Evolutionary conservation across 495 filamentous ascomycete species (phyloP).

Genomic region (Daldinia vernicosa): DNA sequence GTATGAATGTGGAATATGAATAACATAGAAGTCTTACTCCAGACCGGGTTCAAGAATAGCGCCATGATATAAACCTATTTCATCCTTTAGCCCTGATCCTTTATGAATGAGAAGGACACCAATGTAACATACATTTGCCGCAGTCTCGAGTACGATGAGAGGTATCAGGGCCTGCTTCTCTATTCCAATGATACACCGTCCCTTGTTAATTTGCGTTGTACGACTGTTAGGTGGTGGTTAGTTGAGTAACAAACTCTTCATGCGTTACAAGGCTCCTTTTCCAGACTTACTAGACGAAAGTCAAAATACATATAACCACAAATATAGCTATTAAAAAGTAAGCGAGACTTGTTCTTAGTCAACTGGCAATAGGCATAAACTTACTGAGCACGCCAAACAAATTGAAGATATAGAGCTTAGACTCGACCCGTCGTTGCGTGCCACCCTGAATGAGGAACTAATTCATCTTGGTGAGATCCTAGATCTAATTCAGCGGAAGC

Average conservation of each 20-base stretch:
- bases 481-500: not conserved
- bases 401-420: slow-evolving; percentile 62
- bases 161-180: slow-evolving; percentile 58
- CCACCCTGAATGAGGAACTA: slow-evolving; percentile 60
- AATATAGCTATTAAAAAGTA: slow-evolving; percentile 51
- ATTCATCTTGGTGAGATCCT: not conserved
- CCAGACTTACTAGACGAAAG: slow-evolving; percentile 59
- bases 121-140: slow-evolving; percentile 55
- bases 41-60: slow-evolving; percentile 59
- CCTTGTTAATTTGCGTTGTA: slow-evolving; percentile 55
- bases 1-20: not conserved
- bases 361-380: not conserved
- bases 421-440: slow-evolving; percentile 54
- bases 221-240: slow-evolving; percentile 49
- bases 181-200: slow-evolving; percentile 64
- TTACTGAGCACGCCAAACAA: slow-evolving; percentile 61
- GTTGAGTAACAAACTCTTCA: not conserved
- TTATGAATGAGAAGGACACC: not conserved
- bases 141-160: slow-evolving; percentile 59
- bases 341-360: slow-evolving; percentile 14
- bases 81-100: slow-evolving; percentile 11
- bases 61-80: slow-evolving; percentile 61
- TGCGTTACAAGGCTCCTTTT: not conserved
- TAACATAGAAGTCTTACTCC: slow-evolving; percentile 44
- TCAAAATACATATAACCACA: slow-evolving; percentile 55